Evolutionary conservation across 371 early-diverging fungal genomes (phyloP).

Genomic region (Capillidium heterosporum): DNA sequence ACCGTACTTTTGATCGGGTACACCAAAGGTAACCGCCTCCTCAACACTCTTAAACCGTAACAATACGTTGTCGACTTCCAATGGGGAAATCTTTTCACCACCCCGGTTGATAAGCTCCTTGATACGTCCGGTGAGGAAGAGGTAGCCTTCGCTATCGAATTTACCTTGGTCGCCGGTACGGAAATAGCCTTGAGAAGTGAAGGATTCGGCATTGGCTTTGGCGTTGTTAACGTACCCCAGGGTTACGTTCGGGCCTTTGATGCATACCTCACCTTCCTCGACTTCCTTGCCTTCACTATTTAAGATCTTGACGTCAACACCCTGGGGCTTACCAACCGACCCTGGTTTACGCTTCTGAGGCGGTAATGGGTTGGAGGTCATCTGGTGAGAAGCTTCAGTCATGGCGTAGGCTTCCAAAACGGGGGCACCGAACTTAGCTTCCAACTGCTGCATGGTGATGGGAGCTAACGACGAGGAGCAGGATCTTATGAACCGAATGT

Average conservation of each 20-base stretch:
- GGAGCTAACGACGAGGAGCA: slow-evolving; percentile 71
- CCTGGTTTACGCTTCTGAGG: slow-evolving; percentile 56
- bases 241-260: slow-evolving; percentile 65
- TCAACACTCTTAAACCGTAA: slow-evolving; percentile 44
- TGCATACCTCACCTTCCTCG: slow-evolving; percentile 63
- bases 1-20: slow-evolving; percentile 55
- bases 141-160: slow-evolving; percentile 46
- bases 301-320: slow-evolving; percentile 55
- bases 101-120: slow-evolving; percentile 70
- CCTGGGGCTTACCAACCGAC: slow-evolving; percentile 63
- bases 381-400: slow-evolving; percentile 84
- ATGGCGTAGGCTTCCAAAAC: slow-evolving; percentile 82
- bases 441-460: slow-evolving; percentile 43
- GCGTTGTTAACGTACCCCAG: slow-evolving; percentile 61
- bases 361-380: slow-evolving; percentile 72
- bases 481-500: slow-evolving; percentile 65
- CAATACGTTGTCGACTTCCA: slow-evolving; percentile 65
- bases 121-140: slow-evolving; percentile 55
- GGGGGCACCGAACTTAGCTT: slow-evolving; percentile 49
- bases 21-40: slow-evolving; percentile 64
- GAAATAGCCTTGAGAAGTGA: slow-evolving; percentile 43
- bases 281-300: slow-evolving; percentile 36
- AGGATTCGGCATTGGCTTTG: slow-evolving; percentile 49
- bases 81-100: slow-evolving; percentile 60
- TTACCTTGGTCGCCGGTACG: slow-evolving; percentile 70